phyloP scores from a whole-genome alignment of 352 stramenopile genomes.

The Salisapilia sapeloensis region DNA sequence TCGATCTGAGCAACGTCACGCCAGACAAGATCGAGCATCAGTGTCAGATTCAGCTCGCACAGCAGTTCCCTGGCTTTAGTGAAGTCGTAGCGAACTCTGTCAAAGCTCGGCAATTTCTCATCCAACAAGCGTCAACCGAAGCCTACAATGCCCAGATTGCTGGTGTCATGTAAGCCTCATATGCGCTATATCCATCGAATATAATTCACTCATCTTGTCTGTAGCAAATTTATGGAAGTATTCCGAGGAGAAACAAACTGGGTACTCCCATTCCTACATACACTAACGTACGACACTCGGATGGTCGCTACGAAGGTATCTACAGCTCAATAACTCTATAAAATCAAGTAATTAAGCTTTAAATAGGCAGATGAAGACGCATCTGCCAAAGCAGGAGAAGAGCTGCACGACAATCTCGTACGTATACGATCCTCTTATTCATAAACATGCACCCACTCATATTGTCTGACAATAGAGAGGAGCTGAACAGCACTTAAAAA shows the following conservation, averaged over 20 bases:
- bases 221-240: conserved; percentile 76
- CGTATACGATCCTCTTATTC: background rate
- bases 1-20: conserved; percentile 27
- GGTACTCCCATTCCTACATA: conserved; percentile 70
- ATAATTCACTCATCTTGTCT: background rate
- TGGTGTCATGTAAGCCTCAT: conserved; percentile 35
- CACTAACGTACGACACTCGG: conserved; percentile 61
- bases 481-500: conserved; percentile 76
- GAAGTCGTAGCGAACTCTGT: conserved; percentile 49
- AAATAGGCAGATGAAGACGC: conserved; percentile 43
- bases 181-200: background rate
- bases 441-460: background rate
- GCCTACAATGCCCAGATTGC: conserved; percentile 52
- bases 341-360: too few species aligned
- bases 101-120: conserved; percentile 40
- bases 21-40: conserved; percentile 28
- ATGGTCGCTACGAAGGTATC: conserved; percentile 40
- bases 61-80: conserved; percentile 26
- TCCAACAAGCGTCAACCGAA: conserved; percentile 18
- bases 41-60: conserved; percentile 31
- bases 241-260: conserved; percentile 74
- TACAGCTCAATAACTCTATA: too few species aligned
- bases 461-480: conserved; percentile 9
- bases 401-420: conserved; percentile 58
- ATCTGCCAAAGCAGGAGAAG: conserved; percentile 40